Evolutionary conservation across 768 basidiomycete genomes (phyloP), one percentile per base, ranked within the genome.

Genomic region (Suillus hirtellus): DNA sequence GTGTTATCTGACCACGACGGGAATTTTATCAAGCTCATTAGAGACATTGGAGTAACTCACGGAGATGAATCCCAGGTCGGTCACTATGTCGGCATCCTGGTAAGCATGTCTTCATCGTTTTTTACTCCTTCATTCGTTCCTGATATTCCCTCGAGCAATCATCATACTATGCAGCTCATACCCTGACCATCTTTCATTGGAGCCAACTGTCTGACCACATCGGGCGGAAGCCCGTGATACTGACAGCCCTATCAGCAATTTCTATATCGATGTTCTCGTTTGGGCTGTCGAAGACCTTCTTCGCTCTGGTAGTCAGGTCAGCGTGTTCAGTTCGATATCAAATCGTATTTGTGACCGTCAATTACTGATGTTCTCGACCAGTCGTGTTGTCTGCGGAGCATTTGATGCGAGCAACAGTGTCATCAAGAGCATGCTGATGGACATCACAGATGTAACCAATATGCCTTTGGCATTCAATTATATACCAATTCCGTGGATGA

Each of bases 341-440:
- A 9, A 44, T 44, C 9, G 43, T 10, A 44, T 19, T 9, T 38
- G 50, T 50, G 43, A 24, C 4, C 19, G 3, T 27, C 31, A 19
- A 19, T 4, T 21, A 58, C 54, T 27, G 31, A 40, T 55, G 27
- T 44, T 27, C 4, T 0, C 27, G 44, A 50, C 8, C 44, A 82
- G 81, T 65, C 82, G 81, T 12, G 74, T 76, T 65, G 69, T 83
- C 9, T 77, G 77, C 53, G 83, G 82, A 17, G 80, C 79, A 37
- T 69, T 84, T 15, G 81, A 83, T 65, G 89, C 88, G 24, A 89
- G 83, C 64, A 72, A 80, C 24, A 80, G 82, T 1, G 76, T 83
- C 40, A 75, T 82, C 63, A 84, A 83, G 63, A 82, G 82, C 53
- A 78, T 79, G 75, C 62, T 75, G 17, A 75, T 75, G 6, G 83